A percentile compares a stretch with the other conserved stretches of the same genome.
phyloP scores from a whole-genome alignment of 495 filamentous ascomycete genomes.

The Aspergillus steynii region DNA sequence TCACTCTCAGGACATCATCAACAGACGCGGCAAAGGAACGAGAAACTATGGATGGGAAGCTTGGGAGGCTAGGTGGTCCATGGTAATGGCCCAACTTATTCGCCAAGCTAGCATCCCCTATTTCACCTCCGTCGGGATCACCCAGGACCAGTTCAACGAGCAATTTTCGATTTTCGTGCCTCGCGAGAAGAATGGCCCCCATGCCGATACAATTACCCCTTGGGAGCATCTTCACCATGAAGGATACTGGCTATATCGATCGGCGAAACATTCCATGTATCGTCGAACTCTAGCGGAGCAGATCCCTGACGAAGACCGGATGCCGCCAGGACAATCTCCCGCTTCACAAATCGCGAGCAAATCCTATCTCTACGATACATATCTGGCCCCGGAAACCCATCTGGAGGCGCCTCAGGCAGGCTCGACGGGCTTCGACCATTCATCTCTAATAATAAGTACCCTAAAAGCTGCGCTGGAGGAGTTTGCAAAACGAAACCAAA shows the following conservation, averaged over 20 bases:
- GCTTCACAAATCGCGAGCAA: constrained; percentile 67
- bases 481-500: constrained; percentile 63
- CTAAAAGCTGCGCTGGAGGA: constrained; percentile 62
- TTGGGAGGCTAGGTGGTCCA: constrained; percentile 83
- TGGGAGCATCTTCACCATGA: constrained; percentile 83
- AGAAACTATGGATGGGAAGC: constrained; percentile 84
- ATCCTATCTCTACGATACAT: constrained; percentile 76
- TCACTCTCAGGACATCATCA: constrained; percentile 70
- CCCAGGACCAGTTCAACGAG: constrained; percentile 23
- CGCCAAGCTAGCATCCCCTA: constrained; percentile 54
- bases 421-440: constrained; percentile 61
- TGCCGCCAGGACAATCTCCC: constrained; percentile 63
- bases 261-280: constrained; percentile 62
- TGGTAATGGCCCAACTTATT: constrained; percentile 79
- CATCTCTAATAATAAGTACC: constrained; percentile 57
- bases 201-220: constrained; percentile 65
- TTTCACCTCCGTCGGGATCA: constrained; percentile 28
- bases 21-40: constrained; percentile 79
- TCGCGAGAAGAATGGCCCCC: constrained; percentile 67
- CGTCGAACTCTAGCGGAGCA: constrained; percentile 61
- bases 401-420: constrained; percentile 63
- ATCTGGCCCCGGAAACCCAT: constrained; percentile 77
- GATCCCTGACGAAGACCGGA: constrained; percentile 75
- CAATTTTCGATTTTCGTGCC: constrained; percentile 50
- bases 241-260: constrained; percentile 80